Percentiles rank a stretch among this genome's conserved stretches.
These are phyloP conservation scores for Trichoderma asperelloides DNA, from an alignment of 495 filamentous ascomycete species.

Conservation along the genomic window DNA sequence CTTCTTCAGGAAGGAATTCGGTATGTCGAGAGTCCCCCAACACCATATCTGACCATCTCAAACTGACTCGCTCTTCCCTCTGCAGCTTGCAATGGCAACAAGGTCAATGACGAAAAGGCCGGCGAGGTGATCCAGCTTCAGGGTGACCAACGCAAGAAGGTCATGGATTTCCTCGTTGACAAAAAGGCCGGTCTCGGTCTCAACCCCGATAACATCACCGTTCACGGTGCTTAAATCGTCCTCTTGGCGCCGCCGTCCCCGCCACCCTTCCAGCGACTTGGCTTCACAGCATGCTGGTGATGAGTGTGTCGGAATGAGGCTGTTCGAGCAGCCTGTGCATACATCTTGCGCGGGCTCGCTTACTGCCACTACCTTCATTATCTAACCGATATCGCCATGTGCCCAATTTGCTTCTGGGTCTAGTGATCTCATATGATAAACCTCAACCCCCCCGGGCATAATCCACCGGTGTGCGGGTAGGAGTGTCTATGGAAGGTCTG, in stretches of 20 bases:
- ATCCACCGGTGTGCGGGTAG: conserved; percentile 1
- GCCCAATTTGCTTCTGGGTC: background rate
- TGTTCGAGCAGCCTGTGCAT: background rate
- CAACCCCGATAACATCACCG: conserved; percentile 95
- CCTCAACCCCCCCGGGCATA: background rate
- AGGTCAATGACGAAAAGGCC: conserved; percentile 94
- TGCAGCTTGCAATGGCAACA: conserved; percentile 99
- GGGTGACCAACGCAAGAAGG: conserved; percentile 97
- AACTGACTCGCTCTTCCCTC: conserved; percentile 12
- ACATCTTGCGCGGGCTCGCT: background rate
- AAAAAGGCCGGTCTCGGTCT: conserved; percentile 87
- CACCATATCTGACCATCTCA: background rate
- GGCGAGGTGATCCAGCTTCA: conserved; percentile 99
- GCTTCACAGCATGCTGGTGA: conserved; percentile 9
- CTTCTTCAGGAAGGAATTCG: conserved; percentile 99
- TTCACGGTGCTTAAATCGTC: conserved; percentile 66
- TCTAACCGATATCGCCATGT: background rate
- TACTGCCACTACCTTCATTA: background rate
- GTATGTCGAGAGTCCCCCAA: conserved; percentile 40
- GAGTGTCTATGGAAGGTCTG: background rate
- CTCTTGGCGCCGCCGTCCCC: conserved; percentile 3
- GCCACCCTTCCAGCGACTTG: conserved; percentile 7
- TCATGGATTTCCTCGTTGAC: conserved; percentile 92
- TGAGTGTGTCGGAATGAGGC: conserved; percentile 9
- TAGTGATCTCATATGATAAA: background rate